Evolutionary conservation across 768 basidiomycete genomes (phyloP), one percentile per base, ranked within the genome.

Genomic region (Russula olivacea): DNA sequence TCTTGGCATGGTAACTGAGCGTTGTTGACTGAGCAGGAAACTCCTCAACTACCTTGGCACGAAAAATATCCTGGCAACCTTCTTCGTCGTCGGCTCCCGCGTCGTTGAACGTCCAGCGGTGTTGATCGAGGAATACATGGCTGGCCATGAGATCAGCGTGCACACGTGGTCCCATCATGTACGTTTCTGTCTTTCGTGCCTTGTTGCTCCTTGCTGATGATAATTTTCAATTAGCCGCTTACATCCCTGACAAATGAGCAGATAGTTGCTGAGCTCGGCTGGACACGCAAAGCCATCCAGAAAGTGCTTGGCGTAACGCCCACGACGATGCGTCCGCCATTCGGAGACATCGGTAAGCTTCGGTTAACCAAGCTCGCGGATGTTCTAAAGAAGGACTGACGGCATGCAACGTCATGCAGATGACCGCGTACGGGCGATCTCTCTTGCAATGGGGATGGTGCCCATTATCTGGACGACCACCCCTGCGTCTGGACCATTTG

Each of bases 261-360:
- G 77, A 81, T 96, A 57, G 92, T 98, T 17, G 95, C 93, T 23
- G 94, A 98, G 75, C 79, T 98, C 41, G 94, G 92, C 55, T 98
- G 91, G 88, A 89, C 93, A 58, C 88, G 88, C 59, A 85, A 90
- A 74, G 85, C 86, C 56, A 95, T 98, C 77, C 85, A 88, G 74
- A 72, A 71, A 2, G 82, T 89, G 23, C 75, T 89, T 61, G 89
- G 89, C 67, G 86, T 91, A 30, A 88, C 88, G 1, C 90, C 90
- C 0, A 86, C 81, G 10, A 82, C 82, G 5, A 88, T 88, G 88
- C 84, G 90, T 61, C 86, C 90, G 47, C 91, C 91, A 48, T 91
- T 80, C 66, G 90, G 91, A 69, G 91, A 93, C 70, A 89, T 92
- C 32, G 86, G 83, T 84, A 59, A 28, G 28, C 11, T 38, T 23